Base-by-base conservation (phyloP, 345 rosid genomes). In the Eucalyptus regnans region DNA sequence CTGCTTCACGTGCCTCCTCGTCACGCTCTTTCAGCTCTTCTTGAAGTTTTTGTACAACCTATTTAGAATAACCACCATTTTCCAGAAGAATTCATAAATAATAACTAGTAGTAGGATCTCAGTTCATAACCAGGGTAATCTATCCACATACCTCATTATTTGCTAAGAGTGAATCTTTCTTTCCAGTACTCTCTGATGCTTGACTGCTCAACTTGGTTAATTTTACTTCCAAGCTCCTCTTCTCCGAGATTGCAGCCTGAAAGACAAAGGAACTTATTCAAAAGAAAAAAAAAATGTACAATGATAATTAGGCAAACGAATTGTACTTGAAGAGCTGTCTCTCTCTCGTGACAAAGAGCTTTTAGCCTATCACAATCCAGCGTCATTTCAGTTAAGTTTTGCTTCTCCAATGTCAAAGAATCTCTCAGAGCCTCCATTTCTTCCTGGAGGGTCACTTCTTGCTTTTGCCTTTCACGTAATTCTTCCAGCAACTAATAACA, bases 261-360 rank as follows among this genome's bases (percentile, higher is more conserved):
- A 89, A 89, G 60, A 89, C 83, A 90, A 50, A 9, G 91, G 50
- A 86, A 89, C 64, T 43, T 86, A 85, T 87, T 71, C 33, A 33
- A 89, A 43, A 31, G 84, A 83, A 43, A 85, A 12, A 80, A 27
- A 66, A 51, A 43, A 51, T 48, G 23, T 50, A 49, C 4, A 46
- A 33, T 56, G 25, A n/a, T 85, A 41, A 46, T 49, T 46, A 85
- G 37, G 80, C 50, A 60, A 18, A 43, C 23, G 15, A 25, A 51
- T 46, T 86, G 86, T 89, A 95, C 99, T 91, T 95, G 96, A 91
- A 96, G 94, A 89, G 94, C 92, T 76, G 91, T 81, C 86, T 91
- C 98, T 90, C 95, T 96, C 92, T 97, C 99, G n/a, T 93, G 90
- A 89, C 94, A 95, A 87, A 91, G 76, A 41, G 93, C 91, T 91